Conservation (phyloP, 768 basidiomycete genomes). For the Leccinum longicurvipes region DNA sequence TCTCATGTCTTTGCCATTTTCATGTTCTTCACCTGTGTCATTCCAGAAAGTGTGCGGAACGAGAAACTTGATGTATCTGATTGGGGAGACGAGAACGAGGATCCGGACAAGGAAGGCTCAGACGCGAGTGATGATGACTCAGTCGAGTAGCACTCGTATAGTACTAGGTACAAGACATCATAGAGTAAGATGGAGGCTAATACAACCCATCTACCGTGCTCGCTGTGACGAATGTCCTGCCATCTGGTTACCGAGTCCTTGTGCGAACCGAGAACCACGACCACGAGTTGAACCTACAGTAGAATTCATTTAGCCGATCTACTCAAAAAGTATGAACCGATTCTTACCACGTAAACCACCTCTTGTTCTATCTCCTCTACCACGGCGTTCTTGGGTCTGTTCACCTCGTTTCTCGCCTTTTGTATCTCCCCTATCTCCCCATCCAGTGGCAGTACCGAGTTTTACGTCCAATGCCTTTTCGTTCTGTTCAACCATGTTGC, state of each 20-base stretch:
- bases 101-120: slow-evolving; percentile 17
- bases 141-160: background rate
- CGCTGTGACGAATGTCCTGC: slow-evolving; percentile 32
- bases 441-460: slow-evolving; percentile 57
- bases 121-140: slow-evolving; percentile 13
- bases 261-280: slow-evolving; percentile 76
- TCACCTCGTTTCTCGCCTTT: slow-evolving; percentile 81
- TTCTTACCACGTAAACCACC: slow-evolving; percentile 57
- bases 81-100: slow-evolving; percentile 42
- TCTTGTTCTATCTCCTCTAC: slow-evolving; percentile 60
- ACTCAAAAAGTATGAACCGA: background rate
- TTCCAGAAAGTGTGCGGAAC: slow-evolving; percentile 50
- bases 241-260: slow-evolving; percentile 83
- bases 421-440: slow-evolving; percentile 49
- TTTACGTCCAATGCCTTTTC: slow-evolving; percentile 87
- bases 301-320: background rate
- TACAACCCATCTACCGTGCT: slow-evolving; percentile 16
- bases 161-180: slow-evolving; percentile 1
- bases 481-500: slow-evolving; percentile 83
- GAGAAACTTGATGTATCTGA: slow-evolving; percentile 57
- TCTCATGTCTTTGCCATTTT: background rate
- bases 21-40: background rate
- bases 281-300: slow-evolving; percentile 60
- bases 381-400: slow-evolving; percentile 72
- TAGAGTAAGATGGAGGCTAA: background rate